These are phyloP conservation scores for Dothidotthia symphoricarpi DNA, from an alignment of 2,329 filamentous ascomycete genomes.

Conservation along the genomic window DNA sequence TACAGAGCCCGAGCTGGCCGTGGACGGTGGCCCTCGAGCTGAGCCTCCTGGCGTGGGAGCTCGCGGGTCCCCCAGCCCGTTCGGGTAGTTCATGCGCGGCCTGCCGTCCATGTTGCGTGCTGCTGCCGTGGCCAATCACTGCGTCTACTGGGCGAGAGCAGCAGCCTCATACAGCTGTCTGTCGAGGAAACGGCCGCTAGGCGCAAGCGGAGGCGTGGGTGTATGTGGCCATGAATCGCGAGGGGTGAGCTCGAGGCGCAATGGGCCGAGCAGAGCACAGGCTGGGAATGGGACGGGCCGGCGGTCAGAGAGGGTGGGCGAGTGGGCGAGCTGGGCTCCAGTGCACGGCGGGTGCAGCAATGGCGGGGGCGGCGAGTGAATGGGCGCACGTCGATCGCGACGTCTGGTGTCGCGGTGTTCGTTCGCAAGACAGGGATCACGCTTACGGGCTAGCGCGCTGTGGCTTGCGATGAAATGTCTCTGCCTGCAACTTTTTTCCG, in stretches of 20 bases:
- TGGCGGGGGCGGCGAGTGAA: conserved; percentile 8
- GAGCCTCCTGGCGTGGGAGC: conserved; percentile 25
- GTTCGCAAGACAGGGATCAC: conserved; percentile 11
- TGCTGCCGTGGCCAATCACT: background rate
- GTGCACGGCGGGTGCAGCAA: conserved; percentile 4
- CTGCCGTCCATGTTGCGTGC: conserved; percentile 34
- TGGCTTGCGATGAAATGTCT: conserved; percentile 14
- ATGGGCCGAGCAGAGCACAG: conserved; percentile 12
- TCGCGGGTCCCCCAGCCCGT: conserved; percentile 24
- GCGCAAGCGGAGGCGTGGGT: conserved; percentile 15
- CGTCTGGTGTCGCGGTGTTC: conserved; percentile 19
- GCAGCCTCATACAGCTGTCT: too few species aligned
- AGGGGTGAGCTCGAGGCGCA: conserved; percentile 14
- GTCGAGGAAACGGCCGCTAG: conserved; percentile 6
- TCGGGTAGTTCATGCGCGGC: conserved; percentile 33
- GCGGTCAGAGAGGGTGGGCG: background rate
- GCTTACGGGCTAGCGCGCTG: conserved; percentile 14
- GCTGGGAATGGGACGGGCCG: too few species aligned
- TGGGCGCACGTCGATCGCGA: conserved; percentile 5
- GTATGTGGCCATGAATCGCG: conserved; percentile 22
- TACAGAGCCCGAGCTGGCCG: conserved; percentile 24
- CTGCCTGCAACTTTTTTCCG: conserved; percentile 23
- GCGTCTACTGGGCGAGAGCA: background rate
- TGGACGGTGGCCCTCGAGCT: conserved; percentile 21
- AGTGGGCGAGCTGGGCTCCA: background rate